Percentiles rank a stretch among this genome's conserved stretches.
These are phyloP conservation scores for Ceriops zippeliana DNA, from an alignment of 345 rosid species.

Conservation along the genomic window DNA sequence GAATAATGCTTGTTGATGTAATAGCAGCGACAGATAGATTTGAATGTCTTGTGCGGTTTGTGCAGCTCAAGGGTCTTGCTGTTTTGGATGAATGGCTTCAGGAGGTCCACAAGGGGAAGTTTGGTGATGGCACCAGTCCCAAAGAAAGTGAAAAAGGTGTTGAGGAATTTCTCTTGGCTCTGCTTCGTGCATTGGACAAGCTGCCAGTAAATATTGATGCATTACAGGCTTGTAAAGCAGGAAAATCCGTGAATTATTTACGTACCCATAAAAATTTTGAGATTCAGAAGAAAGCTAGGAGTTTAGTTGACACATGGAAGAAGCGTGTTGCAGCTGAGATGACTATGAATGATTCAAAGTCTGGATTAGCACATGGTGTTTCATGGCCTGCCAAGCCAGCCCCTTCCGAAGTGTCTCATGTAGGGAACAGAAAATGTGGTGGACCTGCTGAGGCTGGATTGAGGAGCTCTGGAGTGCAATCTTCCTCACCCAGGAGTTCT, in stretches of 20 bases:
- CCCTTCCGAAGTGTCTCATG: constrained; percentile 54
- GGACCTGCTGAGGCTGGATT: constrained; percentile 55
- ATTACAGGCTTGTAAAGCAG: constrained; percentile 79
- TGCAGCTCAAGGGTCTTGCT: constrained; percentile 77
- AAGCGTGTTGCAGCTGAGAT: constrained; percentile 93
- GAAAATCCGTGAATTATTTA: constrained; percentile 85
- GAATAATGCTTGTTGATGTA: constrained; percentile 63
- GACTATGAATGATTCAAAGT: constrained; percentile 52
- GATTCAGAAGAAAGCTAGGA: constrained; percentile 85
- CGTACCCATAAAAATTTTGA: constrained; percentile 77
- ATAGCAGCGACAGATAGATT: constrained; percentile 73
- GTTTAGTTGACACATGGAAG: constrained; percentile 94
- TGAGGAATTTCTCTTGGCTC: constrained; percentile 68
- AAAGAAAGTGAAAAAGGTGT: constrained; percentile 61
- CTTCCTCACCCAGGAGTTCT: constrained; percentile 55
- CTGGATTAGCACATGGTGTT: constrained; percentile 57
- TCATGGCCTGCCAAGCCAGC: constrained; percentile 64
- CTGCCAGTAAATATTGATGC: constrained; percentile 90
- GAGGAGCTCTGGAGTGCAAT: constrained; percentile 53
- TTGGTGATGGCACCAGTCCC: constrained; percentile 61
- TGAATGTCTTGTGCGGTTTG: constrained; percentile 76
- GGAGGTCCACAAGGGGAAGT: constrained; percentile 83
- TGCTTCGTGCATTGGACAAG: constrained; percentile 87
- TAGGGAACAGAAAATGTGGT: constrained; percentile 47
- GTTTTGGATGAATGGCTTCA: constrained; percentile 97